Evolutionary conservation across 176 grass and related monocot species (phyloP).

Genomic region (Rhynchospora tenuis): DNA sequence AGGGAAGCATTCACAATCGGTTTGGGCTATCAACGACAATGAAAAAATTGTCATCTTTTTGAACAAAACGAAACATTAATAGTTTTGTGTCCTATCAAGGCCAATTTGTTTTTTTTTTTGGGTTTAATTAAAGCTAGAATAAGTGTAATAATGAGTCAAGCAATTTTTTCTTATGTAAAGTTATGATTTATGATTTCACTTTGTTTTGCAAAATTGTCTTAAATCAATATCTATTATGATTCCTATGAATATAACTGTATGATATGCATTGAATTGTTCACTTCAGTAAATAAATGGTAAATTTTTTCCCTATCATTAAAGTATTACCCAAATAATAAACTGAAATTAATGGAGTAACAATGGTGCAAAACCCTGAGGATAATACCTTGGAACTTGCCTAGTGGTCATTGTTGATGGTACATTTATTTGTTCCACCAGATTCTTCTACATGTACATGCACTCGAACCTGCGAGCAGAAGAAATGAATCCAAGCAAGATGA

Average conservation of each 20-base stretch:
- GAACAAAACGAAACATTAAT: not conserved
- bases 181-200: not conserved
- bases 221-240: not conserved
- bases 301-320: not conserved
- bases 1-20: not conserved
- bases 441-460: conserved; percentile 74
- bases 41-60: not conserved
- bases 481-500: conserved; percentile 48
- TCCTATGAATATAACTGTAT: not conserved
- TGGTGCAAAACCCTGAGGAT: not conserved
- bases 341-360: not conserved
- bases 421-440: conserved; percentile 53
- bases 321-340: not conserved
- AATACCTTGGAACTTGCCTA: not conserved
- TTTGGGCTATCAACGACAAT: not conserved
- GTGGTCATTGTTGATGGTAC: conserved; percentile 9
- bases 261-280: not conserved
- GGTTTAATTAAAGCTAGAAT: not conserved
- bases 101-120: not conserved
- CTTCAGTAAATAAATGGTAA: not conserved
- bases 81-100: not conserved
- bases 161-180: not conserved
- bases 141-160: not conserved
- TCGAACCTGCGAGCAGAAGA: conserved; percentile 37
- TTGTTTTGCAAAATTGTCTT: not conserved